These are phyloP conservation scores for Euclidium syriacum DNA, from an alignment of 345 rosid species.

Conservation along the genomic window DNA sequence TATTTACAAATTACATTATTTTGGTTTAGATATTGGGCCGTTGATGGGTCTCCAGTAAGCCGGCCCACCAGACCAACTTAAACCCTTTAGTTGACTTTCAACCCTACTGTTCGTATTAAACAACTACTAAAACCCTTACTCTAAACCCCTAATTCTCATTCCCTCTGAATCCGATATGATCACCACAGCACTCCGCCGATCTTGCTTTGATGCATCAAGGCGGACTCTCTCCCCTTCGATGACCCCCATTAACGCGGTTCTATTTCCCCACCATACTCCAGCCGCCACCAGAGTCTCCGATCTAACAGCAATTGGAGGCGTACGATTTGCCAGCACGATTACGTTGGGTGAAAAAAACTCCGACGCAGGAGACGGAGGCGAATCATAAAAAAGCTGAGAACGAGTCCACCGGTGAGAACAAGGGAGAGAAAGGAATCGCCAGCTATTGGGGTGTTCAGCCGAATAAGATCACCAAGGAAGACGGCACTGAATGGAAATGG, in stretches of 20 bases:
- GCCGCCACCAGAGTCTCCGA: slow-evolving; percentile 14
- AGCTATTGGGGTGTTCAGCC: slow-evolving; percentile 43
- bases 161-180: slow-evolving; percentile 21
- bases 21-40: slow-evolving; percentile 4
- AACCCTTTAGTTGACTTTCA: not conserved
- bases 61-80: not conserved
- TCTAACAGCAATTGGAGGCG: not conserved
- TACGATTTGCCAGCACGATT: not conserved
- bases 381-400: not conserved
- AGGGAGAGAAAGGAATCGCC: slow-evolving; percentile 19
- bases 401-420: not conserved
- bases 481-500: slow-evolving; percentile 46
- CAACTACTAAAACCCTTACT: slow-evolving; percentile 20
- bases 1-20: not conserved
- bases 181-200: slow-evolving; percentile 22
- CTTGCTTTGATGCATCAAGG: slow-evolving; percentile 15
- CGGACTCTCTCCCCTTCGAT: not conserved
- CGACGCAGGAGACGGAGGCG: not conserved
- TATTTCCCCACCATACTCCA: slow-evolving; percentile 8
- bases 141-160: slow-evolving; percentile 30
- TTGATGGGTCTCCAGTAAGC: slow-evolving; percentile 2
- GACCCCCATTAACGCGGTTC: slow-evolving; percentile 10
- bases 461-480: slow-evolving; percentile 30
- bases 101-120: not conserved
- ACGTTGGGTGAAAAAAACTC: not conserved